Evolutionary conservation across 257 asterid genomes (phyloP), one percentile per base, ranked within the genome.

Genomic region (Gardenia jasminoides): DNA sequence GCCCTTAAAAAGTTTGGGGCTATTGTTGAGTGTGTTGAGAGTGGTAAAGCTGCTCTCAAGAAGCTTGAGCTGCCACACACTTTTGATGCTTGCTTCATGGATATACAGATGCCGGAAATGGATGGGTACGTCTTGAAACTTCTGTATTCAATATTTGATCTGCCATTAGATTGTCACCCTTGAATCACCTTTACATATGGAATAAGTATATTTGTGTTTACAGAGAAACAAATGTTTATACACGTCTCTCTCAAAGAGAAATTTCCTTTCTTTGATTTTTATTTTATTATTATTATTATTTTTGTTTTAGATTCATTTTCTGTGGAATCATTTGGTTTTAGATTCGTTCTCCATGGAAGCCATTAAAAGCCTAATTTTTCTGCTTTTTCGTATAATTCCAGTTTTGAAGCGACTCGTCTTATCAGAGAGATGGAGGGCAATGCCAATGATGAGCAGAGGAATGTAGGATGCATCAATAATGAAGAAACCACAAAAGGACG

Each of bases 71-170:
- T 91, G 58, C 98, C 98, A 0, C 98, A 94, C 44, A 84, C 78
- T 72, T 94, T 91, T 56, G 94, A 92, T 61, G 98, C 98, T 12
- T 94, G 98, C 86, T 94, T 94, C 83, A 94, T 94, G 98, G 98
- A 94, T 83, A 91, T 94, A 85, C 98, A 94, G 87, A 94, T 94
- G 98, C 98, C 98, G 1, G 99, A 93, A 90, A 94, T 94, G 99
- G 99, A 94, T 62, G 99, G 99, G 99, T 94, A 86, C 20, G 90
- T 81, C 11, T 67, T 24, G 31, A 58, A 48, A 13, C 54, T 59
- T 78, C 68, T 7, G 10, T 3, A 2, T 28, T 46, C 10, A 22
- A 48, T 47, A 20, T 7, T 44, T 46, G 22, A 33, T 75, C 16
- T 54, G n/a, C 46, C 20, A 26, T 76, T 17, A 20, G 30, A 13